These are phyloP conservation scores for Pouteria glomerata DNA, from an alignment of 148 eudicot species.

Conservation along the genomic window DNA sequence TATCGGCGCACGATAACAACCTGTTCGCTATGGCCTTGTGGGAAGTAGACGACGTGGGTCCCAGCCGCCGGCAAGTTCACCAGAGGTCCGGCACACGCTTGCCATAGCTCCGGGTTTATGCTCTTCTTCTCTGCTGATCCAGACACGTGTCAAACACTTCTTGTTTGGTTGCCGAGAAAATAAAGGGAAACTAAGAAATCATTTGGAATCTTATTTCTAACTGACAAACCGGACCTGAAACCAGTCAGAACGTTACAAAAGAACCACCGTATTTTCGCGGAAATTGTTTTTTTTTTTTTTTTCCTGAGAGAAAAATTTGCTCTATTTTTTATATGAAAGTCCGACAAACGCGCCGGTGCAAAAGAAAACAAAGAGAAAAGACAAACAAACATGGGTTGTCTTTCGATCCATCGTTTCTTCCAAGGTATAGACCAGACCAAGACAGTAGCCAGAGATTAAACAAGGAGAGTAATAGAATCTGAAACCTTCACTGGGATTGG, in stretches of 20 bases:
- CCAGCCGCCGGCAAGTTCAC: slow-evolving; percentile 90
- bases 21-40: slow-evolving; percentile 99
- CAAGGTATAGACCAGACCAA: not conserved
- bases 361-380: slow-evolving; percentile 2
- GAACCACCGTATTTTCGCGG: not conserved
- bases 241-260: not conserved
- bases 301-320: too few species aligned
- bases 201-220: not conserved
- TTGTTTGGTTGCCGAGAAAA: slow-evolving; percentile 8
- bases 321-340: too few species aligned
- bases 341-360: too few species aligned
- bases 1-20: slow-evolving; percentile 29
- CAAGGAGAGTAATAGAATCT: not conserved
- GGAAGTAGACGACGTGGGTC: slow-evolving; percentile 95
- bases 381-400: not conserved
- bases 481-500: slow-evolving; percentile 57
- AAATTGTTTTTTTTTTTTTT: not conserved
- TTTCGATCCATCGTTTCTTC: not conserved
- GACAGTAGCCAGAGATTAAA: not conserved
- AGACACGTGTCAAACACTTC: slow-evolving; percentile 11
- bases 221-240: not conserved
- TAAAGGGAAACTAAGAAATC: not conserved
- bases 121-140: slow-evolving; percentile 61
- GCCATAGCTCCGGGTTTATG: slow-evolving; percentile 88
- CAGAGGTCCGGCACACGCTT: slow-evolving; percentile 96